Base-by-base conservation (phyloP, 2,329 filamentous ascomycete species). In the Helminthosporium solani region DNA sequence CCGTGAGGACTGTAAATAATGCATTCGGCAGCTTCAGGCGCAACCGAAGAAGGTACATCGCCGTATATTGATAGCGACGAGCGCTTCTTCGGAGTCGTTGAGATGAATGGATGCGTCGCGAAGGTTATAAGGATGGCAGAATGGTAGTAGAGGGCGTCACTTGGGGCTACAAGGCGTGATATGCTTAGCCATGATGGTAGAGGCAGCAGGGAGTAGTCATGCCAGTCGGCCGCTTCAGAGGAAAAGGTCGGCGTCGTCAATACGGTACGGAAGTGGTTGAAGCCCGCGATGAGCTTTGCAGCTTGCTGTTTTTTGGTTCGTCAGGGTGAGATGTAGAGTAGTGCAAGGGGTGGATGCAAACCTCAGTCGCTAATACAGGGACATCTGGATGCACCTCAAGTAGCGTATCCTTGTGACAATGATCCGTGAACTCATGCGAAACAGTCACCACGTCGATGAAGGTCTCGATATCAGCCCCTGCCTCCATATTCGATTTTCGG, bases 351-450 rank as follows among this genome's bases (percentile, higher is more conserved):
- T 25, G 23, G 7, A 7, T 14, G 35, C 58, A 33, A 44, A 73
- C 72, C 53, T 70, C 74, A 2, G 80, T 78, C 11, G 83, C 83
- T 47, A 85, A 78, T 0, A 87, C 73, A 0, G 83, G 81, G 3
- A 83, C 78, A 34, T 73, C 63, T 1, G 56, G 53, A 5, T 79
- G 70, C 3, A 86, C 65, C 54, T 84, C 76, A 34, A 77, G 62
- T 20, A 87, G 68, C 12, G 84, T 87, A 2, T 78, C 74, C 49
- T 78, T 73, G 57, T 87, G 83, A 64, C 82, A 86, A 60, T 86
- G 84, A 58, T 87, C 83, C 1, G 83, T 86, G 54, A 86, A 87
- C 61, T 86, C 83, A 59, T 87, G 83, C 14, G 76, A 81, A 25
- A 86, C 73, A 21, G 75, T 73, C 2, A 86, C 80, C 2, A 70